Evolutionary conservation across 129 eudicot genomes (phyloP).

Genomic region (Artemisia annua): DNA sequence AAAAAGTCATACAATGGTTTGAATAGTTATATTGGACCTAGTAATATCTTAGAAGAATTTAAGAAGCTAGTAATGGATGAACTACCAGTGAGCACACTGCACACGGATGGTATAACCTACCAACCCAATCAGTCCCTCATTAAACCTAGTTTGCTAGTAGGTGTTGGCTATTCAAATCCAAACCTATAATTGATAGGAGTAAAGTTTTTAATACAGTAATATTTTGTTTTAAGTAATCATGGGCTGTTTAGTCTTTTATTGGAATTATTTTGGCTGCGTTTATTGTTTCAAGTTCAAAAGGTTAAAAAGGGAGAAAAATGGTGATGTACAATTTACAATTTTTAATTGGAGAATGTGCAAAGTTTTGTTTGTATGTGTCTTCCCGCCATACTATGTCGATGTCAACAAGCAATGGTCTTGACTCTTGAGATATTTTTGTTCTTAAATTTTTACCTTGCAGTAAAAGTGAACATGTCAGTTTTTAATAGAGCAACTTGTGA

Average conservation of each 20-base stretch:
- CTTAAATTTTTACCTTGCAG: no score
- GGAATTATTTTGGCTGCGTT: background rate
- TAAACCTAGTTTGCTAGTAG: background rate
- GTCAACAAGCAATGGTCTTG: no score
- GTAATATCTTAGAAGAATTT: no score
- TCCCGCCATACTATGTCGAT: background rate
- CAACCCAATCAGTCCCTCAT: constrained; percentile 15
- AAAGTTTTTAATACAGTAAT: background rate
- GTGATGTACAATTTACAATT: background rate
- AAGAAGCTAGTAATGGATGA: constrained; percentile 9
- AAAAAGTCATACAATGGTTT: no score
- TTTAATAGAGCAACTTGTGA: no score
- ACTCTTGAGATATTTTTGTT: no score
- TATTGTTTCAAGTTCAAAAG: background rate
- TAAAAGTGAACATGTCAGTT: no score
- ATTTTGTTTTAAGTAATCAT: background rate
- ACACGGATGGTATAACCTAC: constrained; percentile 15
- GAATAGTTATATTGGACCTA: no score
- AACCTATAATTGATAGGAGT: constrained; percentile 16
- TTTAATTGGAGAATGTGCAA: background rate
- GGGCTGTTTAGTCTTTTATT: constrained; percentile 17
- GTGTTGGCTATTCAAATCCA: constrained; percentile 1
- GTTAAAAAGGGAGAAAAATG: background rate
- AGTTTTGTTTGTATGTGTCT: constrained; percentile 3
- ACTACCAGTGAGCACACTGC: constrained; percentile 18